Base-by-base conservation (phyloP, 2,329 filamentous ascomycete genomes). In the Colletotrichum musicola region DNA sequence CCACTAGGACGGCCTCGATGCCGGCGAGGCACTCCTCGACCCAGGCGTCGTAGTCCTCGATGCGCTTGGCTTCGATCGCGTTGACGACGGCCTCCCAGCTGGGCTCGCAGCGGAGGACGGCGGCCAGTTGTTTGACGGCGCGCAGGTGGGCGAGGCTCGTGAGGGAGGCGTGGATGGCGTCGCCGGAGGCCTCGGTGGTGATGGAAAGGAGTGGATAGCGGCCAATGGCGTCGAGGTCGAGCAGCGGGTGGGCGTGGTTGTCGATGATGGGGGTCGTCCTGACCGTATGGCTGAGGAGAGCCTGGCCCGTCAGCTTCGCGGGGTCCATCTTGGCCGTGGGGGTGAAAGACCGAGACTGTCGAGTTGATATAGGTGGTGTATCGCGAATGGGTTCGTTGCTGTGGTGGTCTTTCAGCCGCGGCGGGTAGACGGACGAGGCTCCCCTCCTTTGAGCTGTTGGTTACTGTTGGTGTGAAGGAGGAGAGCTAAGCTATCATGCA, bases 1-100 rank as follows among this genome's bases (percentile, higher is more conserved):
- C 93, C n/a, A 97, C 85, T 1, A 97, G 83, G 12, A 95, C 83
- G 1, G 87, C 88, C 76, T 95, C 89, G 30, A 93, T 92, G 1
- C 93, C 93, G 13, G 87, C 79, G 4, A 97, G 84, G 73, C 93
- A 96, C 70, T 83, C 84, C 51, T 81, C 83, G 12, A 88, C 83
- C 83, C 94, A 89, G 3, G 79, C 84, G 5, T 88, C 81, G 63
- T 87, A 85, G 67, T 86, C 81, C 2, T 78, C 75, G 13, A 76
- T 74, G 20, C 82, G 83, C 66, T 78, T 79, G 62, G 78, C 77
- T 64, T 80, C 76, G 62, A 87, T 79, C 50, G 73, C 84, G 46
- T 78, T 82, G 72, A 80, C 80, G 9, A 88, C 84, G 1, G 80
- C 79, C 14, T 84, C 82, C 86, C 92, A 94, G 6, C 86, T 87